A percentile compares a stretch with the other conserved stretches of the same genome.
phyloP scores from a whole-genome alignment of 106 monocot species.

The Dioscorea alata region DNA sequence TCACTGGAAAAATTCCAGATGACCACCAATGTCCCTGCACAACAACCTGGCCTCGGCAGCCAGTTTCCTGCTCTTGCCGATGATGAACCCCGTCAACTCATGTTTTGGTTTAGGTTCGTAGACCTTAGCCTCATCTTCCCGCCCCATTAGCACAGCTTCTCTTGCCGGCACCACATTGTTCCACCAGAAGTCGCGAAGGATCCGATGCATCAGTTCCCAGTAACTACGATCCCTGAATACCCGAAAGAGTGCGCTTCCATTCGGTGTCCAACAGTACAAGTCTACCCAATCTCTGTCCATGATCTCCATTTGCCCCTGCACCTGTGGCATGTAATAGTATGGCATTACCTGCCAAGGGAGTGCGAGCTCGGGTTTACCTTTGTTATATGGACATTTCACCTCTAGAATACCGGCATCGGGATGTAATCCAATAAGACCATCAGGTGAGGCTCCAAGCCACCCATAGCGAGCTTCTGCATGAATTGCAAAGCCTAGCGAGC shows the following conservation, averaged over 20 bases:
- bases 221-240: constrained; percentile 59
- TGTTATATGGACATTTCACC: constrained; percentile 97
- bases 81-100: constrained; percentile 46
- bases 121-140: constrained; percentile 31
- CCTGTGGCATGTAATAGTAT: constrained; percentile 96
- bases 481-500: constrained; percentile 62
- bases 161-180: constrained; percentile 78
- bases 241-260: constrained; percentile 75
- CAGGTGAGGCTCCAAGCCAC: constrained; percentile 93
- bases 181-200: constrained; percentile 87
- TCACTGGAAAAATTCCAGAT: constrained; percentile 83
- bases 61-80: constrained; percentile 61
- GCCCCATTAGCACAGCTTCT: constrained; percentile 39
- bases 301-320: constrained; percentile 98
- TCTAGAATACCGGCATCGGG: constrained; percentile 77
- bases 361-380: constrained; percentile 79
- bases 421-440: constrained; percentile 53
- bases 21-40: constrained; percentile 71
- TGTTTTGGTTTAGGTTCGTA: constrained; percentile 62
- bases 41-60: constrained; percentile 56
- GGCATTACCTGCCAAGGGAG: constrained; percentile 80
- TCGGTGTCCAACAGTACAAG: constrained; percentile 92
- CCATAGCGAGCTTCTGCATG: constrained; percentile 52
- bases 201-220: constrained; percentile 61
- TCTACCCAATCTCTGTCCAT: constrained; percentile 95